Conservation (phyloP, 176 grass and related monocot genomes). For the Elaeis guineensis region DNA sequence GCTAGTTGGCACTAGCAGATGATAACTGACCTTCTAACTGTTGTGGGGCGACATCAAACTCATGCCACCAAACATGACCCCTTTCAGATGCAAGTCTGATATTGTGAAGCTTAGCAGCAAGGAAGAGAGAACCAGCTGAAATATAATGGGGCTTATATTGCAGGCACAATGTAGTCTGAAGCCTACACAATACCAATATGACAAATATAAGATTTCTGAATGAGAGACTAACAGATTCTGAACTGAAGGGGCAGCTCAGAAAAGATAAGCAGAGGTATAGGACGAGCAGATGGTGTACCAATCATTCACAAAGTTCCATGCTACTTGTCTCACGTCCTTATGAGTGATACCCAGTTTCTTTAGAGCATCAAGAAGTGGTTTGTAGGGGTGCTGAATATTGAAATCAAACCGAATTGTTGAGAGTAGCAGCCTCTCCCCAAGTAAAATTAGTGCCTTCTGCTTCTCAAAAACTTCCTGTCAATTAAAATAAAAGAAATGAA, state of each 20-base stretch:
- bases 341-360: constrained; percentile 37
- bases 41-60: constrained; percentile 64
- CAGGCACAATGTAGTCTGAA: constrained; percentile 57
- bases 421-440: constrained; percentile 53
- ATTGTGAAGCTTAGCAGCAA: constrained; percentile 54
- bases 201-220: no score
- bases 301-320: constrained; percentile 45
- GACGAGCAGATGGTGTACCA: constrained; percentile 17
- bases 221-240: no score
- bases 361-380: constrained; percentile 43
- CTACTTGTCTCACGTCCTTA: constrained; percentile 43
- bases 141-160: constrained; percentile 67
- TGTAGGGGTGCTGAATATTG: constrained; percentile 53
- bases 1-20: no score
- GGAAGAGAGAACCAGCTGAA: constrained; percentile 57
- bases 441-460: constrained; percentile 45
- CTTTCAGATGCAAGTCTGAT: constrained; percentile 52
- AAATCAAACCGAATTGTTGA: constrained; percentile 67
- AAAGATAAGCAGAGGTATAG: no score
- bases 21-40: constrained; percentile 36
- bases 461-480: constrained; percentile 40
- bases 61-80: constrained; percentile 63
- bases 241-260: no score
- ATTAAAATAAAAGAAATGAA: no score
- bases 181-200: constrained; percentile 30